A percentile compares a stretch with the other conserved stretches of the same genome.
phyloP scores from a whole-genome alignment of 2,329 filamentous ascomycete genomes.

The Tolypocladium album region DNA sequence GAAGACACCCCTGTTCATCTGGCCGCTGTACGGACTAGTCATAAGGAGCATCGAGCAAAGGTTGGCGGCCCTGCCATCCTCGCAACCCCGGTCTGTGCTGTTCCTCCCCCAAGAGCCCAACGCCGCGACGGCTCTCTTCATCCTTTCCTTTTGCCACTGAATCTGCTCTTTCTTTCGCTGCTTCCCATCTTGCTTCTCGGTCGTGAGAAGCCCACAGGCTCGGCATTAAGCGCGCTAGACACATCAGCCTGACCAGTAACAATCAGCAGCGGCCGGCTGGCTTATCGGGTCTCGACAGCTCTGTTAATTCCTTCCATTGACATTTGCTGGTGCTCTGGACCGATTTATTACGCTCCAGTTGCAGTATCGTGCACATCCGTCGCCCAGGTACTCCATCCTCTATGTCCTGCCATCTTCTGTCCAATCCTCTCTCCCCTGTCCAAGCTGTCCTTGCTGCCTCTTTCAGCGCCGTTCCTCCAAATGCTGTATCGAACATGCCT shows the following conservation, averaged over 20 bases:
- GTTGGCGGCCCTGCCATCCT: constrained; percentile 1
- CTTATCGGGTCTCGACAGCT: background rate
- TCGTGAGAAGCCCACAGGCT: constrained; percentile 1
- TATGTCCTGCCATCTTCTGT: background rate
- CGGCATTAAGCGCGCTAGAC: constrained; percentile 1
- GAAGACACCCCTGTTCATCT: constrained; percentile 7
- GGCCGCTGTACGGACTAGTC: constrained; percentile 1
- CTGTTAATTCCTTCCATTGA: background rate
- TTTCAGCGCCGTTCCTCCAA: background rate
- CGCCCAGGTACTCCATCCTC: background rate
- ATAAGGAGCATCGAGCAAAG: constrained; percentile 1
- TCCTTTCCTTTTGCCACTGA: constrained; percentile 1
- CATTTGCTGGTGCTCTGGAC: background rate
- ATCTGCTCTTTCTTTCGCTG: background rate
- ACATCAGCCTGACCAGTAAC: background rate
- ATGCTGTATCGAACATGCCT: background rate
- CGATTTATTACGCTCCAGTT: background rate
- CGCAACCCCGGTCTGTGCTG: constrained; percentile 2
- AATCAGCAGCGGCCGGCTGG: background rate
- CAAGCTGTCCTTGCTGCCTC: background rate
- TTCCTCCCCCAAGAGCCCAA: constrained; percentile 3
- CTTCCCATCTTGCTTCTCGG: background rate
- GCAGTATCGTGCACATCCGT: background rate
- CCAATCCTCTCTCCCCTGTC: background rate
- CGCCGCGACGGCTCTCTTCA: constrained; percentile 1